Evolutionary conservation across 1,284 basidiomycete species (phyloP), one percentile per base, ranked within the genome.

Genomic region (Crocinoboletus sp.): DNA sequence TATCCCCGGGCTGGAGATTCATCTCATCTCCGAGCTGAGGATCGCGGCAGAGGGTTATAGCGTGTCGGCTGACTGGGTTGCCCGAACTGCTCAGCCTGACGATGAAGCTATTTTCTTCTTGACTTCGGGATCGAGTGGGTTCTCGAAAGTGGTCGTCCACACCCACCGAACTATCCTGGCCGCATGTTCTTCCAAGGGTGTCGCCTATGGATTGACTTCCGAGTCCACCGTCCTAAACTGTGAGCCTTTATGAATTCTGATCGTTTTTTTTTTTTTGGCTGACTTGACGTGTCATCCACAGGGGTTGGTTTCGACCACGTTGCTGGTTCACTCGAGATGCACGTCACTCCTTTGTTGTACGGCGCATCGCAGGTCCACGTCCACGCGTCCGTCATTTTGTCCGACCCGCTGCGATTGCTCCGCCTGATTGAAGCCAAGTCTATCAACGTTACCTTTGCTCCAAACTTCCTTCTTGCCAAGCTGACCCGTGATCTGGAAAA

Each of bases 381-480:
- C 0, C 61, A 60, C 24, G 50, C 60, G 3, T 60, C 61, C 6
- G 56, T 43, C 17, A 60, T 60, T 13, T 29, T 60, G 11, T 54
- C 58, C 0, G 58, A 60, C 16, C 44, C 53, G 2, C 19, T 63
- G 13, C 46, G 46, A 4, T 47, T 55, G 27, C 56, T 60, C 17
- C 60, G 44, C 3, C 39, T 64, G 45, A 59, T 60, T 12, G 58
- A 64, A 7, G 44, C 43, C 11, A 57, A 52, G 30, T 57, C 47
- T 2, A 59, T 61, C 23, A 41, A 43, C 9, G 11, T 55, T 15
- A 44, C 66, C 0, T 72, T 72, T 46, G 67, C 66, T 17, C 70
- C 70, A 13, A 71, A 72, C 57, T 72, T 72, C 56, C 57, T 72
- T 23, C 54, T 72, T 6, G 60, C 69, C 2, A 67, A 67, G 25